Base-by-base conservation (phyloP, 306 rosid genomes). In the Cicer bijugum region DNA sequence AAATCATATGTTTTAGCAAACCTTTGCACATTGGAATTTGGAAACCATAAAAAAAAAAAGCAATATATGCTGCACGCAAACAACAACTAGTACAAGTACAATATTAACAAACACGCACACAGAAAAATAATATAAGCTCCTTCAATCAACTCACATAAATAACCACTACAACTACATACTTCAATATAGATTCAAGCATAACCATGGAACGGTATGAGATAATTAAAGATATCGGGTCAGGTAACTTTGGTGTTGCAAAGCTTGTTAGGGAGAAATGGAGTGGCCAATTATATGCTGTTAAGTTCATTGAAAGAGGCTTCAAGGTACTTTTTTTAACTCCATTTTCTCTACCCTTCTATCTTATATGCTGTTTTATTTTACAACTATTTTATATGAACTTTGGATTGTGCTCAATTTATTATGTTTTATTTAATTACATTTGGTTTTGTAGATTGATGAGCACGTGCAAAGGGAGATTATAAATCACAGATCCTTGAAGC, bases 381-480 rank as follows among this genome's bases (percentile, higher is more conserved):
- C 35, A 28, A 28, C 4, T 28, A 28, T 28, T 28, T 28, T 28
- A 3, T 12, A 42, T 71, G 48, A 14, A 64, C 63, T 65, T 65
- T 19, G 74, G 52, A 56, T 51, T 37, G 23, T 48, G 12, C n/a
- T 62, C 10, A 3, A 55, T 59, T 59, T 28, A 56, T 33, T 17
- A 59, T 33, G 17, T 59, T 59, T 33, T 28, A 12, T 20, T 57
- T 12, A 56, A 20, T 57, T 57, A 2, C 63, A 23, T 28, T 28
- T 28, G 35, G 35, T 14, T 71, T 58, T 58, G 43, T 85, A 95
- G 99, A 95, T 95, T 83, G 96, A 95, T 74, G 97, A 95, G 70
- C 97, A 91, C 69, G 97, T 95, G 12, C 97, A 91, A 80, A 88
- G 99, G 79, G 99, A 95, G 92, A 95, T 95, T 50, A 88, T 86